Evolutionary conservation across 139 green algal species (phyloP).

Genomic region (Coelastrella sp.): DNA sequence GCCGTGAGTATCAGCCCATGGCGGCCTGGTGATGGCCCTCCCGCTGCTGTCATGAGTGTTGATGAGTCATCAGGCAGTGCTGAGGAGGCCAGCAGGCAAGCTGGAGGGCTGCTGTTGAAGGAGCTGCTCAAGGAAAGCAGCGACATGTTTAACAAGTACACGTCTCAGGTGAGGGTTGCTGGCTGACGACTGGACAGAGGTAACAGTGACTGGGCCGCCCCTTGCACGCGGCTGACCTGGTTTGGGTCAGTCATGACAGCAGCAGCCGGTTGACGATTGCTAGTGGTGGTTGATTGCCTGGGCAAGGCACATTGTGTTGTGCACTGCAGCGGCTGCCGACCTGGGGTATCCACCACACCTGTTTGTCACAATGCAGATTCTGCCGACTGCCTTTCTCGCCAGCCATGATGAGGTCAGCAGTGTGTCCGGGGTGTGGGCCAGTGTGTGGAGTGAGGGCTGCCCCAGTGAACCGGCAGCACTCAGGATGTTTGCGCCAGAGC

Average conservation of each 20-base stretch:
- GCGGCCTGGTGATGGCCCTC: background rate
- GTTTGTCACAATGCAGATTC: slow-evolving; percentile 17
- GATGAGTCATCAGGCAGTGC: slow-evolving; percentile 13
- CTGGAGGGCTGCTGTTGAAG: slow-evolving; percentile 76
- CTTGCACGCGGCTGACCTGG: too few relatives aligned
- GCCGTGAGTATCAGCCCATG: background rate
- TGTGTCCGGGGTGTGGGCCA: slow-evolving; percentile 75
- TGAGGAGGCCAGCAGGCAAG: slow-evolving; percentile 42
- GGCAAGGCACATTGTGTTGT: too few relatives aligned
- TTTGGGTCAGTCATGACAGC: too few relatives aligned
- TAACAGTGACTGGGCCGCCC: too few relatives aligned
- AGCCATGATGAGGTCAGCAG: slow-evolving; percentile 70
- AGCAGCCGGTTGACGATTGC: too few relatives aligned
- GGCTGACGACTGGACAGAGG: too few relatives aligned
- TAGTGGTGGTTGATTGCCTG: too few relatives aligned
- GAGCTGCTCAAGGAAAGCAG: slow-evolving; percentile 73
- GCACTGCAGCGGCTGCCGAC: too few relatives aligned
- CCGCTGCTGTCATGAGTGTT: slow-evolving; percentile 11
- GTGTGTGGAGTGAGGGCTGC: slow-evolving; percentile 84
- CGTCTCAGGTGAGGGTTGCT: slow-evolving; percentile 37
- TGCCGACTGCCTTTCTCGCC: slow-evolving; percentile 75
- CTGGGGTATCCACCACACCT: too few relatives aligned
- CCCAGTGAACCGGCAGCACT: slow-evolving; percentile 69
- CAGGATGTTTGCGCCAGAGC: slow-evolving; percentile 52
- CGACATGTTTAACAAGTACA: slow-evolving; percentile 69